Percentiles rank a stretch among this genome's conserved stretches.
phyloP scores from a whole-genome alignment of 2,329 filamentous ascomycete species.

The Ophiostoma perfectum region DNA sequence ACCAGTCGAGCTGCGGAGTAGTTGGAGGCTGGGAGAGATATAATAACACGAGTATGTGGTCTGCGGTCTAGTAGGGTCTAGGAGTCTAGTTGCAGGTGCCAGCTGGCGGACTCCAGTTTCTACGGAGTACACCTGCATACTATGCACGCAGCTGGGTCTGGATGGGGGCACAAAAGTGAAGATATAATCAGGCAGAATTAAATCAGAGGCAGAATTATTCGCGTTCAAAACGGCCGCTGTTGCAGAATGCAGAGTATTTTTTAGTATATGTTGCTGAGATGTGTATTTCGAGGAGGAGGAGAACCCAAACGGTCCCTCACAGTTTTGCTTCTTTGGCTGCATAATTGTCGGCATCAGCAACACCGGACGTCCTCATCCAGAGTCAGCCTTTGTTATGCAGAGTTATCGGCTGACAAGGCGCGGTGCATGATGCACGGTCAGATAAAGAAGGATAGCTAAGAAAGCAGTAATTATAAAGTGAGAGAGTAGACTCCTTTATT shows the following conservation, averaged over 20 bases:
- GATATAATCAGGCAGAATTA: neutral
- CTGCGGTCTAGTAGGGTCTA: neutral
- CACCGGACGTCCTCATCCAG: neutral
- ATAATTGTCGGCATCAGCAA: no score
- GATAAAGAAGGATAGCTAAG: neutral
- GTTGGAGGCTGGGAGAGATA: neutral
- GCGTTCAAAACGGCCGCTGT: no score
- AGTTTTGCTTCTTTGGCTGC: no score
- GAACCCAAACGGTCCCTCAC: no score
- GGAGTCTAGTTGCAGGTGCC: conserved; percentile 3
- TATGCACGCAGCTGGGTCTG: conserved; percentile 5
- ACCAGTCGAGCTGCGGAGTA: no score
- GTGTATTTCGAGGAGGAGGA: no score
- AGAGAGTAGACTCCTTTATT: no score
- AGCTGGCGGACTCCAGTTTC: conserved; percentile 12
- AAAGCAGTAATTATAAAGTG: no score
- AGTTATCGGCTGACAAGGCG: conserved; percentile 15
- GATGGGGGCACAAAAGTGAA: neutral
- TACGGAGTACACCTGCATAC: conserved; percentile 6
- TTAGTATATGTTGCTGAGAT: no score
- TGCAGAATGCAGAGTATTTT: no score
- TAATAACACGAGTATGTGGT: neutral
- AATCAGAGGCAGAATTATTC: no score
- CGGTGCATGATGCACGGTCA: conserved; percentile 2
- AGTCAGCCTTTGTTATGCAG: conserved; percentile 8